phyloP scores from a whole-genome alignment of 331 rosid species.

The Cydonia oblonga region DNA sequence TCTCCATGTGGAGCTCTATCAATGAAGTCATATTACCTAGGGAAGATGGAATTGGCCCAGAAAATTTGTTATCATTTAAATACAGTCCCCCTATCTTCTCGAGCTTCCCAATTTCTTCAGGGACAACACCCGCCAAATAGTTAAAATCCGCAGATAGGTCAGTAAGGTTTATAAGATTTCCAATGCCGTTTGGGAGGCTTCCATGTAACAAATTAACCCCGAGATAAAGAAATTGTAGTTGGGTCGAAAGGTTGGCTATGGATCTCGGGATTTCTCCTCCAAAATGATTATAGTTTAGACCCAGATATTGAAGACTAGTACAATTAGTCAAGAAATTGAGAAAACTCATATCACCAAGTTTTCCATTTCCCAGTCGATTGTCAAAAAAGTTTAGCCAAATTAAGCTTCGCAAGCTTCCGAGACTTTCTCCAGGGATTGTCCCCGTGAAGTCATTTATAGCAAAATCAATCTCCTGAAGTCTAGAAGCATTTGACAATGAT shows the following conservation, averaged over 20 bases:
- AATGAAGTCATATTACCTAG: neutral
- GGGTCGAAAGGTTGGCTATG: neutral
- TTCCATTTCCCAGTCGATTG: neutral
- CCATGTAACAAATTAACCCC: neutral
- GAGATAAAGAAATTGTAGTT: accelerated
- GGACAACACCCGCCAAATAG: neutral
- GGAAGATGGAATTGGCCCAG: neutral
- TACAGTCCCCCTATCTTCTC: neutral
- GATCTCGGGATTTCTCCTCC: neutral
- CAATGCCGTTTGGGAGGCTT: neutral
- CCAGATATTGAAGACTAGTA: accelerated
- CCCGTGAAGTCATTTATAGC: conserved; percentile 22
- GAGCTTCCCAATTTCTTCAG: neutral
- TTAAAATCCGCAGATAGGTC: neutral
- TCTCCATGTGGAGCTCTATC: too few species aligned
- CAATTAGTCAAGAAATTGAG: neutral
- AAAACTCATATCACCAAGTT: neutral
- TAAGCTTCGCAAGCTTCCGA: neutral
- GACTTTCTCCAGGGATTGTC: conserved; percentile 8
- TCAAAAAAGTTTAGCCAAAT: accelerated
- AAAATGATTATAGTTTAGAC: accelerated
- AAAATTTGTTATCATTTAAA: too few species aligned
- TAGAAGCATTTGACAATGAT: conserved; percentile 36
- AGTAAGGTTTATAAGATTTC: neutral
- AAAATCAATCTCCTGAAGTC: conserved; percentile 18